Conservation (phyloP, 2,329 filamentous ascomycete species). For the Blumeriella jaapii region DNA sequence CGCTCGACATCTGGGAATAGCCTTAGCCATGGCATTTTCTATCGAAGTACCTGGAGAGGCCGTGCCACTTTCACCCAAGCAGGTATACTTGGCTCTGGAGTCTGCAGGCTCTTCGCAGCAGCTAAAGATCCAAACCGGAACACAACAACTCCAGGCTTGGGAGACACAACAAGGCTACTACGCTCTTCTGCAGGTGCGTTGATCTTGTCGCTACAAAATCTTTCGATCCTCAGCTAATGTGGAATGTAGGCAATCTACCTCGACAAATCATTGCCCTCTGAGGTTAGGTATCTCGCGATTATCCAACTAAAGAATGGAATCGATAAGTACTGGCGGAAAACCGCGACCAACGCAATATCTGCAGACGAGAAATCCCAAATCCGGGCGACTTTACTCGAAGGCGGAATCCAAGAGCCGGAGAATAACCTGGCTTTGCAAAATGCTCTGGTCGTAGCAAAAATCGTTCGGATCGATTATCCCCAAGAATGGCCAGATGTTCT, state of each 20-base stretch:
- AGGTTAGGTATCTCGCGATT: conserved; percentile 78
- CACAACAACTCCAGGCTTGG: conserved; percentile 62
- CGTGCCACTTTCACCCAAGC: conserved; percentile 52
- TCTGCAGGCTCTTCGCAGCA: conserved; percentile 49
- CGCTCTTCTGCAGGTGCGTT: conserved; percentile 58
- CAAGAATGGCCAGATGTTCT: conserved; percentile 65
- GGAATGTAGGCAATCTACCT: conserved; percentile 64
- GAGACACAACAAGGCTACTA: conserved; percentile 56
- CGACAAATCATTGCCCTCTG: conserved; percentile 61
- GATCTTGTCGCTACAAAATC: too few species aligned
- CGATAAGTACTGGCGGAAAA: conserved; percentile 82
- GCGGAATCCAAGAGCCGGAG: conserved; percentile 67
- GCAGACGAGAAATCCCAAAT: conserved; percentile 68
- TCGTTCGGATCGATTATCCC: conserved; percentile 82
- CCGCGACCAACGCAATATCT: conserved; percentile 49
- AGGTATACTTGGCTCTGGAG: conserved; percentile 53
- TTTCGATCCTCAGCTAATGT: conserved; percentile 1
- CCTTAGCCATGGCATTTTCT: conserved; percentile 47
- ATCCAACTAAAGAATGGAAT: conserved; percentile 96
- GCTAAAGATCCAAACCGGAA: conserved; percentile 53
- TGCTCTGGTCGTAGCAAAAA: conserved; percentile 76
- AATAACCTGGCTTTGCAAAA: conserved; percentile 73
- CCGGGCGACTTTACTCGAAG: conserved; percentile 61
- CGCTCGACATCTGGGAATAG: neutral
- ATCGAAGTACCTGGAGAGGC: conserved; percentile 78